phyloP scores from a whole-genome alignment of 2,329 filamentous ascomycete genomes.

The Cladophialophora immunda region DNA sequence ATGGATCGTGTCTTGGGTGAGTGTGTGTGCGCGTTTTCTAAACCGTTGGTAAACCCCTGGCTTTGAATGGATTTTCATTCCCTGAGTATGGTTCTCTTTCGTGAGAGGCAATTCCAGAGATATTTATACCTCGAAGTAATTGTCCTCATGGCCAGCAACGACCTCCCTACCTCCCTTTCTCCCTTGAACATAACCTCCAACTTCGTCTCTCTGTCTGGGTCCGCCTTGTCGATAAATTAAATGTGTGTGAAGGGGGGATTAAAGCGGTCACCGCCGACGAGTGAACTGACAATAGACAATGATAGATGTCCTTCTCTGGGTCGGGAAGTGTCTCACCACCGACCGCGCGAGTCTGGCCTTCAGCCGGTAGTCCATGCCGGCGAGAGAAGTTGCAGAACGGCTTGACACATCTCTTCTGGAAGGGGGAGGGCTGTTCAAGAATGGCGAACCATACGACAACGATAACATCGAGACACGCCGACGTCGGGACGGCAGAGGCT shows the following conservation, averaged over 20 bases:
- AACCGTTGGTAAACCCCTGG: neutral
- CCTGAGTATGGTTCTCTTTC: neutral
- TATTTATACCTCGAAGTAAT: neutral
- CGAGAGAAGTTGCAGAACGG: neutral
- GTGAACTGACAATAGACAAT: neutral
- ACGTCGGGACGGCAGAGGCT: neutral
- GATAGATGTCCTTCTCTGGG: neutral
- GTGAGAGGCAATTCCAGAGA: neutral
- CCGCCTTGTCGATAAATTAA: constrained; percentile 5
- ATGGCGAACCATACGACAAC: neutral
- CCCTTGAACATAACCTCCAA: too few species aligned
- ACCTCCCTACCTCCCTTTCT: neutral
- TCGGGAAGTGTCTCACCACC: neutral
- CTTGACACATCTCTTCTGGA: neutral
- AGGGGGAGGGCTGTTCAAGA: neutral
- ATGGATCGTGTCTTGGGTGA: neutral
- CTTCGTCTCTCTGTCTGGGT: neutral
- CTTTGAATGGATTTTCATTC: neutral
- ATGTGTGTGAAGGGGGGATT: neutral
- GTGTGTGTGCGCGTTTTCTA: neutral
- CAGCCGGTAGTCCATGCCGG: neutral
- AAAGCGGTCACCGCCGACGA: neutral
- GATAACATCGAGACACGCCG: neutral
- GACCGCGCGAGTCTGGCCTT: neutral
- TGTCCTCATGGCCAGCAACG: neutral